Conservation (phyloP, 2,329 filamentous ascomycete species). For the Myriosclerotinia curreyana region DNA sequence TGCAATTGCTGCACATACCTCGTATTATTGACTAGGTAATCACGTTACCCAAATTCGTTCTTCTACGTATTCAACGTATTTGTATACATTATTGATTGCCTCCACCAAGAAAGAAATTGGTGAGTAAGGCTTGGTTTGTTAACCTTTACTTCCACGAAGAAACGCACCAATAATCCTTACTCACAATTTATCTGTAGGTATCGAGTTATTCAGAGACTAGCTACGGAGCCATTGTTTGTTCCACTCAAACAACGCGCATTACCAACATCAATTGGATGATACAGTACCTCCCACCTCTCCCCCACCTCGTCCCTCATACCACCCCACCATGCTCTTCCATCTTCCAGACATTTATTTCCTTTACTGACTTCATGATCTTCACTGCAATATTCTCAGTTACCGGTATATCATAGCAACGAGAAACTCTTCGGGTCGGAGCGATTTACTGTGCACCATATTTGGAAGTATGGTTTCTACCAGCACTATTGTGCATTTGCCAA, state of each 20-base stretch:
- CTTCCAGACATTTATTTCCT: constrained; percentile 1
- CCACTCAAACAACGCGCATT: constrained; percentile 9
- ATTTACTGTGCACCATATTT: neutral
- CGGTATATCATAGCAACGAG: neutral
- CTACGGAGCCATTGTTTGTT: too few relatives aligned
- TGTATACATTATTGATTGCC: too few relatives aligned
- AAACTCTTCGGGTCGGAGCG: neutral
- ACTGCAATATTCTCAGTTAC: neutral
- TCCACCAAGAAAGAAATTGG: too few relatives aligned
- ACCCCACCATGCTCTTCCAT: neutral
- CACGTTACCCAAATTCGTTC: neutral
- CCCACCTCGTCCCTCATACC: neutral
- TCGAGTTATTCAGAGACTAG: too few relatives aligned
- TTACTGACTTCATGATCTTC: neutral
- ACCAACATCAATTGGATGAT: neutral
- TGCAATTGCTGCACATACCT: too few relatives aligned
- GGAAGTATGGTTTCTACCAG: constrained; percentile 31
- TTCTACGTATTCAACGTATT: too few relatives aligned
- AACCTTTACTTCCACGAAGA: too few relatives aligned
- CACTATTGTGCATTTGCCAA: constrained; percentile 67
- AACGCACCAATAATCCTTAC: too few relatives aligned
- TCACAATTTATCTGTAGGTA: too few relatives aligned
- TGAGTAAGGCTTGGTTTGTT: too few relatives aligned
- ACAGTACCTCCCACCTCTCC: too few relatives aligned
- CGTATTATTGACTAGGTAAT: neutral